phyloP scores from a whole-genome alignment of 176 grass and related monocot genomes.

The Panicum miliaceum region DNA sequence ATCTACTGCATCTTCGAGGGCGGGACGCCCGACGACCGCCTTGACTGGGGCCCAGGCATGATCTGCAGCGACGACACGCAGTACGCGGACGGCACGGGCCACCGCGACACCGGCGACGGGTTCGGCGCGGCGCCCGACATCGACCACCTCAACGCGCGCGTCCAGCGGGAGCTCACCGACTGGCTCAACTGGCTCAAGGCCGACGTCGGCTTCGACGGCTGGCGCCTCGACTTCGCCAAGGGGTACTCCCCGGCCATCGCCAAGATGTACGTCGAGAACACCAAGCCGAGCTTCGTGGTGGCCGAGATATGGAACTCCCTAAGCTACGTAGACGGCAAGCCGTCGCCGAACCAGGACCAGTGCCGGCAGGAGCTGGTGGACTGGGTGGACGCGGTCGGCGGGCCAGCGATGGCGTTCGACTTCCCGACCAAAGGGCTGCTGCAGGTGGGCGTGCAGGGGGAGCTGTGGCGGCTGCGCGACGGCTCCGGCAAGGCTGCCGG shows the following conservation, averaged over 20 bases:
- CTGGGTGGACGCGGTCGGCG: constrained; percentile 57
- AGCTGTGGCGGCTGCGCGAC: constrained; percentile 71
- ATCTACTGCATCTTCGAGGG: constrained; percentile 76
- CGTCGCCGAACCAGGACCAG: constrained; percentile 56
- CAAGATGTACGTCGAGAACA: constrained; percentile 50
- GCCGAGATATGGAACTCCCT: constrained; percentile 74
- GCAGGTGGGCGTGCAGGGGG: constrained; percentile 70
- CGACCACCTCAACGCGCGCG: constrained; percentile 72
- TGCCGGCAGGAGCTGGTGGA: constrained; percentile 62
- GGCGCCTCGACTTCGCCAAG: constrained; percentile 83
- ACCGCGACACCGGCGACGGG: constrained; percentile 63
- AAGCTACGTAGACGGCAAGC: constrained; percentile 59
- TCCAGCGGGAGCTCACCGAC: constrained; percentile 65
- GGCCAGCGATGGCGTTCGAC: constrained; percentile 63
- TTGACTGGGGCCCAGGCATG: constrained; percentile 73
- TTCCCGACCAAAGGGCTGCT: constrained; percentile 83
- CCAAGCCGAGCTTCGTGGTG: constrained; percentile 55
- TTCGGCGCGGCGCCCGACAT: constrained; percentile 69
- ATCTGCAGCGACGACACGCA: constrained; percentile 66
- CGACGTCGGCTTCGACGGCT: constrained; percentile 75
- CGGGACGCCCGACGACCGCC: constrained; percentile 62
- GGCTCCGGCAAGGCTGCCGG: constrained; percentile 61
- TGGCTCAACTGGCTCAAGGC: constrained; percentile 79
- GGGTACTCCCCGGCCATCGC: constrained; percentile 60
- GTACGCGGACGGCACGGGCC: constrained; percentile 57